A percentile compares a stretch with the other conserved stretches of the same genome.
Conservation (phyloP, 768 basidiomycete species). For the Nidularia pulvinata region DNA sequence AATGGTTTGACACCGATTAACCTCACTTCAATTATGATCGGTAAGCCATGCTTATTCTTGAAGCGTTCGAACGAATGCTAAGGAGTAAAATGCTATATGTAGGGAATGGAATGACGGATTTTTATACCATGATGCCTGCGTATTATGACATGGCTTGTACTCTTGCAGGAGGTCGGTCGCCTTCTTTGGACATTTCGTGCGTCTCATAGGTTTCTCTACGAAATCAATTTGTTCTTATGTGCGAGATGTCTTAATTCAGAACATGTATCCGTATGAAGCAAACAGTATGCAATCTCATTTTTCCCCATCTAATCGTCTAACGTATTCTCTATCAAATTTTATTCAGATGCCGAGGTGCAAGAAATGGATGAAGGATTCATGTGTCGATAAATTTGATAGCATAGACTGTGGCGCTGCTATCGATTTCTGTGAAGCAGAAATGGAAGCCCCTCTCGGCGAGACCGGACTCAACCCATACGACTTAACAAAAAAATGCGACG, state of each 20-base stretch:
- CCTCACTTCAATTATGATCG: constrained; percentile 70
- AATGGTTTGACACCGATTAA: constrained; percentile 61
- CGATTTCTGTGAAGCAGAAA: constrained; percentile 56
- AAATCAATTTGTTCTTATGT: too few species aligned
- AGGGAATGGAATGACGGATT: constrained; percentile 71
- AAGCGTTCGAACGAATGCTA: background rate
- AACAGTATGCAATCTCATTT: constrained; percentile 33
- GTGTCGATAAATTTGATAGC: constrained; percentile 63
- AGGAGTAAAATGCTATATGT: background rate
- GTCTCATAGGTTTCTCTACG: constrained; percentile 1
- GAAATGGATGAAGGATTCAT: constrained; percentile 50
- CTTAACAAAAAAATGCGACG: constrained; percentile 58
- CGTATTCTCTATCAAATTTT: background rate
- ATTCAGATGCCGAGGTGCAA: constrained; percentile 63
- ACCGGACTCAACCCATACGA: constrained; percentile 64
- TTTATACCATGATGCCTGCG: constrained; percentile 36
- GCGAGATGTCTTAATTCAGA: constrained; percentile 9
- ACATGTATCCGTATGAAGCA: constrained; percentile 60
- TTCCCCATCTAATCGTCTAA: too few species aligned
- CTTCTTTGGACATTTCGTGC: constrained; percentile 43
- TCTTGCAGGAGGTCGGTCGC: constrained; percentile 40
- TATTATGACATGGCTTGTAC: constrained; percentile 58
- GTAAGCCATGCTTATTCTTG: constrained; percentile 21
- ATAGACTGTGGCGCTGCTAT: constrained; percentile 66
- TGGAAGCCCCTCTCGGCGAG: constrained; percentile 22